Evolutionary conservation across 176 grass and related monocot species (phyloP), one percentile per base, ranked within the genome.

Genomic region (Olyra latifolia): DNA sequence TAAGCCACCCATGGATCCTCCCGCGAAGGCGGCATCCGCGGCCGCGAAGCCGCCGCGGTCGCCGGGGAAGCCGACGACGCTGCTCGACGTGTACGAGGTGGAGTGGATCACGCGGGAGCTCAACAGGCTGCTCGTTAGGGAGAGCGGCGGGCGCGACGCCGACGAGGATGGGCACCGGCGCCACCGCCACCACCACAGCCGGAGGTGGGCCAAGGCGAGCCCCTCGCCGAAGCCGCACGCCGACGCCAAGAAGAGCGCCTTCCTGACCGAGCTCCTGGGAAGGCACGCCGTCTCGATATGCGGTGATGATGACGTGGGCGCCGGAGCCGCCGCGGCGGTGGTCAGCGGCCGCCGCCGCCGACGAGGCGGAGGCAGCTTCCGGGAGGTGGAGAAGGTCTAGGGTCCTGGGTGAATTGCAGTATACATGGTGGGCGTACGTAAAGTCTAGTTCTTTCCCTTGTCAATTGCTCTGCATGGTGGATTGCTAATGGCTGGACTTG

Each of bases 81-180:
- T 93, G 56, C 82, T 91, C 5, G 88, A 93, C 79, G n/a, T 93
- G 40, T 73, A 93, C 62, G 90, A 97, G 85, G 89, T 91, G 71
- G 90, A 91, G 67, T 80, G 90, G 82, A 88, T 97, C 82, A 93
- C 85, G 55, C 84, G 85, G 77, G 90, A 93, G 79, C 82, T 93
- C 44, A 88, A 97, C 82, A 71, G 90, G 59, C 63, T 93, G 27
- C 50, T 90, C 64, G 10, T 64, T 15, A 60, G 38, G 59, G 73
- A 75, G 23, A 68, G 20, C 27, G 69, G 62, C 6, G 53, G 28
- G 11, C 66, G 16, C 42, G 15, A 60, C 23, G 45, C 1, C 8
- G 4, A 28, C 30, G 14, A 11, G 16, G 28, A 62, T 49, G 78
- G 28, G 12, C 49, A 77, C n/a, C 65, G 57, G n/a, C 68, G 38